Evolutionary conservation across 1,284 basidiomycete species (phyloP).

Genomic region (Marasmius tenuissimus): DNA sequence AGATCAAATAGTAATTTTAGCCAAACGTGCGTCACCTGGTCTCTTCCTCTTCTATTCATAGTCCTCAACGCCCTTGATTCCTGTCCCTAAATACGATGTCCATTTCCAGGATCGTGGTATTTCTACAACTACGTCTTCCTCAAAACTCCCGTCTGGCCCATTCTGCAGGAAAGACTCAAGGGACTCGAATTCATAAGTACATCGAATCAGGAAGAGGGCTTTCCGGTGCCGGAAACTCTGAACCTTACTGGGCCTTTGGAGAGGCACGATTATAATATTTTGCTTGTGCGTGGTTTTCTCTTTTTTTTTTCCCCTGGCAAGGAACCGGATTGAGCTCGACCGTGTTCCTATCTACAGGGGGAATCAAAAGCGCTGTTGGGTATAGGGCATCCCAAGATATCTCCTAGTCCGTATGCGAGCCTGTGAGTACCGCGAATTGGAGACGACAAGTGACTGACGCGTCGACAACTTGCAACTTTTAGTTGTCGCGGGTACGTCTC

Average conservation of each 20-base stretch:
- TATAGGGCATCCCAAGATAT: neutral
- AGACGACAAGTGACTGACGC: neutral
- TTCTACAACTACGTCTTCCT: constrained; percentile 3
- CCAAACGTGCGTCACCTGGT: constrained; percentile 1
- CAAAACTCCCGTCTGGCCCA: neutral
- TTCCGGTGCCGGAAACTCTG: neutral
- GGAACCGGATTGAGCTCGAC: neutral
- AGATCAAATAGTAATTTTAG: constrained; percentile 8
- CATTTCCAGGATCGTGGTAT: constrained; percentile 4
- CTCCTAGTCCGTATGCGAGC: constrained; percentile 5
- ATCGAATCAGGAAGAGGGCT: constrained; percentile 2
- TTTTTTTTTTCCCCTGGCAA: neutral
- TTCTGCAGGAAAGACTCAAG: neutral
- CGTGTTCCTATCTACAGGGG: neutral
- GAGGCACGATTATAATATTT: constrained; percentile 4
- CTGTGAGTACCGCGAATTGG: neutral
- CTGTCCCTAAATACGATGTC: neutral
- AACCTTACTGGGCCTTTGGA: neutral
- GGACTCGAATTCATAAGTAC: neutral
- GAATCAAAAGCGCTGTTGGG: constrained; percentile 5
- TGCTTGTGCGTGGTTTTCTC: neutral
- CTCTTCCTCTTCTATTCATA: too few species aligned
- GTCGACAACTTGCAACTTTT: neutral
- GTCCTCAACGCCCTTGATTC: neutral
- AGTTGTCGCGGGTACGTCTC: constrained; percentile 1